Conservation (phyloP, 164 flowering plant species). For the Taxillus chinensis region DNA sequence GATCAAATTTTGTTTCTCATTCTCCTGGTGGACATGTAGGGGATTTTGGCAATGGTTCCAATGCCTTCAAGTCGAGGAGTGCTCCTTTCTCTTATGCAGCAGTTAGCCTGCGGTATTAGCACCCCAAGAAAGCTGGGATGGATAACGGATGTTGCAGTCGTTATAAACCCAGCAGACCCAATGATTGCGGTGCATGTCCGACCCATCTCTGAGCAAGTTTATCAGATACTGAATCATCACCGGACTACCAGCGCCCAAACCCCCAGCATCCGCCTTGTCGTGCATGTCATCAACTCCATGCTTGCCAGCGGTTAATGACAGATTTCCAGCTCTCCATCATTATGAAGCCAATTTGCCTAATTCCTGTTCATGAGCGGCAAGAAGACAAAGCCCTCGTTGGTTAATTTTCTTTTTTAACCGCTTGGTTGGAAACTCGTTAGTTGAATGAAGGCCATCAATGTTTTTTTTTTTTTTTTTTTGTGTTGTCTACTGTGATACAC, state of each 20-base stretch:
- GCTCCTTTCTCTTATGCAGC: conserved; percentile 82
- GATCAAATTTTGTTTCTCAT: no score
- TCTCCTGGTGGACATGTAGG: conserved; percentile 64
- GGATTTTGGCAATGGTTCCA: conserved; percentile 45
- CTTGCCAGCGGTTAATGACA: no score
- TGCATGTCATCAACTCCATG: conserved; percentile 65
- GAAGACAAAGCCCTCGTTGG: no score
- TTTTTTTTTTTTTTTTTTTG: no score
- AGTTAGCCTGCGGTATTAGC: conserved; percentile 69
- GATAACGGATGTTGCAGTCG: conserved; percentile 71
- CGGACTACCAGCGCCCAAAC: conserved; percentile 32
- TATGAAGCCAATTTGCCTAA: no score
- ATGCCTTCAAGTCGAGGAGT: conserved; percentile 88
- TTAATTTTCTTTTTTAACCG: no score
- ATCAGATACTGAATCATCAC: conserved; percentile 58
- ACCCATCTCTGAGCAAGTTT: conserved; percentile 85
- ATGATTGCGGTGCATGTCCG: conserved; percentile 66
- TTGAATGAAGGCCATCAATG: no score
- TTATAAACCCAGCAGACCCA: conserved; percentile 61
- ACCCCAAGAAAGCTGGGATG: conserved; percentile 51
- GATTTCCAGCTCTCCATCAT: no score
- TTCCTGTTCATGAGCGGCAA: no score
- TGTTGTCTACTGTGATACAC: no score
- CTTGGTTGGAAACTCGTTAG: no score
- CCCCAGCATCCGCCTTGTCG: conserved; percentile 48